Evolutionary conservation across 495 filamentous ascomycete species (phyloP).

Genomic region (Penicillium longicatenatum): DNA sequence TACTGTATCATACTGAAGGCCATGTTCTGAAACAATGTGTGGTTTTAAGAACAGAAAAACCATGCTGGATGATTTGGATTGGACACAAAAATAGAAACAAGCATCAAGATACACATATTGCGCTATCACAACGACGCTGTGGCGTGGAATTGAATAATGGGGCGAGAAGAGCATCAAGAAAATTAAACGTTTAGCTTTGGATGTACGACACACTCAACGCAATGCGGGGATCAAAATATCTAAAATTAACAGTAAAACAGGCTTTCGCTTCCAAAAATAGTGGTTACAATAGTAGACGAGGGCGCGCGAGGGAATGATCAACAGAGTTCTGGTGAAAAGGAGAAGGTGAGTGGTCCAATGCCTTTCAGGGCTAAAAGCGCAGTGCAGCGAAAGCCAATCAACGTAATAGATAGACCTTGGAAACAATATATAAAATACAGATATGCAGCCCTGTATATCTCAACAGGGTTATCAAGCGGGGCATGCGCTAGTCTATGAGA

Average conservation of each 20-base stretch:
- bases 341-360: not conserved
- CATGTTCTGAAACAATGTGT: not conserved
- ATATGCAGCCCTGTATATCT: not conserved
- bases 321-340: not conserved
- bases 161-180: no score
- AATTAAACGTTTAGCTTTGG: not conserved
- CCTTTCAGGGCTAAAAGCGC: not conserved
- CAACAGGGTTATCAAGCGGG: not conserved
- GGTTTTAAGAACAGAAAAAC: not conserved
- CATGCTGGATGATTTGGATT: not conserved
- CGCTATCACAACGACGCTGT: not conserved
- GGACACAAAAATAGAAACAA: not conserved
- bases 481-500: not conserved
- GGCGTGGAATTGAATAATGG: not conserved
- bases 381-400: not conserved
- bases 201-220: not conserved
- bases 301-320: not conserved
- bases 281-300: not conserved
- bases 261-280: not conserved
- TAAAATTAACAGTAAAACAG: not conserved
- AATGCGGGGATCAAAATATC: not conserved
- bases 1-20: not conserved
- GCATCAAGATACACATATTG: not conserved
- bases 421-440: not conserved
- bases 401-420: no score